Base-by-base conservation (phyloP, 2,329 filamentous ascomycete genomes). In the Botrytis elliptica region DNA sequence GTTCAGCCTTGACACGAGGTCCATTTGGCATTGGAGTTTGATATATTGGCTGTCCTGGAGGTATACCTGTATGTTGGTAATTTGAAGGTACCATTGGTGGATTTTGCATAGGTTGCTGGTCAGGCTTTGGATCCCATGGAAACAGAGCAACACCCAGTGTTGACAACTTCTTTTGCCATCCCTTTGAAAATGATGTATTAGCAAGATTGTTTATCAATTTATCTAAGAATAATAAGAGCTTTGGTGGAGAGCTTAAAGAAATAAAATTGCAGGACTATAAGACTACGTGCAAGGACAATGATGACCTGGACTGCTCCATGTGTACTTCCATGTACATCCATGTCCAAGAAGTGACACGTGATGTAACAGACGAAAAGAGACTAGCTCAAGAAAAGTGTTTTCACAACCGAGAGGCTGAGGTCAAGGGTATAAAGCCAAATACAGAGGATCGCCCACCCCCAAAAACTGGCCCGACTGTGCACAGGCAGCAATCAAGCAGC, bases 151-250 rank as follows among this genome's bases (percentile, higher is more conserved):
- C 92, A 77, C 92, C 90, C 77, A 97, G 90, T 78, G 90, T 90
- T 1, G 95, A 92, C 52, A 99, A 88, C 84, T 97, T 98, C 79
- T 91, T 88, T 86, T 98, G 95, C 96, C 96, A 99, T 84, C 91
- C 93, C 95, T 98, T 81, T 75, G 55, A 42, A 59, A 66, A 62
- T 57, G 9, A 57, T n/a, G 4, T 10, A n/a, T 74, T 64, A 74
- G 62, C 25, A 66, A 59, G 52, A 40, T 46, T 6, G 49, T 49
- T 8, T 46, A n/a, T n/a, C 20, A 38, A 70, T 3, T n/a, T 22
- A n/a, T 36, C 20, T n/a, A 6, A n/a, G 18, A 70, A 18, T 3
- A 20, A 14, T 7, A 3, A 6, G 12, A 9, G 16, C 4, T 16
- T 42, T n/a, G 16, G 7, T 29, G 20, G 10, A 14, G 25, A 20